A percentile compares a stretch with the other conserved stretches of the same genome.
These are phyloP conservation scores for Verruconis gallopava DNA, from an alignment of 2,329 filamentous ascomycete species.

Conservation along the genomic window DNA sequence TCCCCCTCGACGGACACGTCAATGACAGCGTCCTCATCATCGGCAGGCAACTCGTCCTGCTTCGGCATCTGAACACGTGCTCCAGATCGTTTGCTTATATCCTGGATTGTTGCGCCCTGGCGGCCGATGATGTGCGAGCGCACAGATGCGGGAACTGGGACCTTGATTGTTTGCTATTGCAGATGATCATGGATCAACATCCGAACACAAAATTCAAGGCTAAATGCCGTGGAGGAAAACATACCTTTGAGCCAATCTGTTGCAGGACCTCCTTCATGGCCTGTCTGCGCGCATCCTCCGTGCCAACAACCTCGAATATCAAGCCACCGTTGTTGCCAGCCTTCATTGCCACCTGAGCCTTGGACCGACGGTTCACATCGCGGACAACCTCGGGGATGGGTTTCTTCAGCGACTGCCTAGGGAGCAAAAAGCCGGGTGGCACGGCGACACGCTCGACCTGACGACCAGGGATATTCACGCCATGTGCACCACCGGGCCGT, in stretches of 20 bases:
- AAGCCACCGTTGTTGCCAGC: conserved; percentile 58
- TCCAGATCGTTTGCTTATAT: conserved; percentile 77
- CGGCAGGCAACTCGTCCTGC: conserved; percentile 50
- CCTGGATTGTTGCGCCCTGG: conserved; percentile 78
- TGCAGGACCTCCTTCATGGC: conserved; percentile 80
- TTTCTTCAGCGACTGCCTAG: conserved; percentile 66
- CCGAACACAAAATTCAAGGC: not conserved
- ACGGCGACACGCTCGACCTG: conserved; percentile 66
- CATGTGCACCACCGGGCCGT: conserved; percentile 1
- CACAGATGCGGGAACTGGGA: conserved; percentile 71
- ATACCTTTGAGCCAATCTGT: conserved; percentile 75
- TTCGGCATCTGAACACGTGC: conserved; percentile 84
- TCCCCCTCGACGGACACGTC: conserved; percentile 87
- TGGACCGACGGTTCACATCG: conserved; percentile 85
- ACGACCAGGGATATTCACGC: conserved; percentile 69
- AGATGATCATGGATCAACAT: not conserved
- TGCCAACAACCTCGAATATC: conserved; percentile 75
- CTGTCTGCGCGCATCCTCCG: conserved; percentile 70
- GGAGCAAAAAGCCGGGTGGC: conserved; percentile 62
- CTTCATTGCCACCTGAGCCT: conserved; percentile 70
- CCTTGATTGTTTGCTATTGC: conserved; percentile 54
- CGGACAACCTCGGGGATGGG: conserved; percentile 74
- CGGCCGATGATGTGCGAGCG: conserved; percentile 88
- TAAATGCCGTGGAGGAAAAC: conserved; percentile 14
- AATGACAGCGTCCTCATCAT: conserved; percentile 64